These are phyloP conservation scores for Hibiscus syriacus DNA, from an alignment of 345 rosid species.

Conservation along the genomic window DNA sequence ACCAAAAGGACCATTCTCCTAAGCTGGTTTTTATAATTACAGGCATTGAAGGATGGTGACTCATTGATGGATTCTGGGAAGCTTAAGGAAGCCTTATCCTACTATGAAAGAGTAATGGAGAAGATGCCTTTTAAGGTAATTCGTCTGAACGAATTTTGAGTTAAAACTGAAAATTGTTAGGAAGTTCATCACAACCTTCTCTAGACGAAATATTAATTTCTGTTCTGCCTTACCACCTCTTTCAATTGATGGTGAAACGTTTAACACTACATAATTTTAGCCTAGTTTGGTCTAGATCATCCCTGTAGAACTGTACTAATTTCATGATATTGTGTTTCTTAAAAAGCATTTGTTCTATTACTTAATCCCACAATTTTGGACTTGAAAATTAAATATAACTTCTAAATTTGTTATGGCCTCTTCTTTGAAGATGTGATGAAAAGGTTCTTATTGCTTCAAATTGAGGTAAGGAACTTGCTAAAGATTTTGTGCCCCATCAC, in stretches of 20 bases:
- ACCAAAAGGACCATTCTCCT: neutral
- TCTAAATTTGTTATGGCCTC: neutral
- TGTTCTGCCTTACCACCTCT: neutral
- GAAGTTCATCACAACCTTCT: neutral
- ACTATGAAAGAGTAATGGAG: conserved; percentile 60
- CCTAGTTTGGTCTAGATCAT: neutral
- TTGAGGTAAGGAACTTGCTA: neutral
- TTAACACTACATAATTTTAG: neutral
- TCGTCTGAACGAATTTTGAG: conserved; percentile 2
- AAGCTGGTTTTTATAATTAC: conserved; percentile 18
- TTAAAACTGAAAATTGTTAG: neutral
- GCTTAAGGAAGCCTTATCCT: conserved; percentile 66
- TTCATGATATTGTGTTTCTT: neutral
- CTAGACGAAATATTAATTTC: neutral
- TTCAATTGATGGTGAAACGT: neutral
- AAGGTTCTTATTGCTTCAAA: neutral
- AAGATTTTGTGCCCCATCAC: neutral
- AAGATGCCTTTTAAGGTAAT: conserved; percentile 65
- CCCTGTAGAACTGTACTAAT: neutral
- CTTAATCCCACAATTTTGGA: neutral
- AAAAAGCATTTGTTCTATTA: neutral
- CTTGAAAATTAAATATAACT: neutral
- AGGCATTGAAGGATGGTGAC: conserved; percentile 69
- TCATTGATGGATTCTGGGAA: conserved; percentile 71
- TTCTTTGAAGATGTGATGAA: neutral